Evolutionary conservation across 805 yeast genomes (phyloP), one percentile per base, ranked within the genome.

Genomic region (Cyberlindnera suaveolens): DNA sequence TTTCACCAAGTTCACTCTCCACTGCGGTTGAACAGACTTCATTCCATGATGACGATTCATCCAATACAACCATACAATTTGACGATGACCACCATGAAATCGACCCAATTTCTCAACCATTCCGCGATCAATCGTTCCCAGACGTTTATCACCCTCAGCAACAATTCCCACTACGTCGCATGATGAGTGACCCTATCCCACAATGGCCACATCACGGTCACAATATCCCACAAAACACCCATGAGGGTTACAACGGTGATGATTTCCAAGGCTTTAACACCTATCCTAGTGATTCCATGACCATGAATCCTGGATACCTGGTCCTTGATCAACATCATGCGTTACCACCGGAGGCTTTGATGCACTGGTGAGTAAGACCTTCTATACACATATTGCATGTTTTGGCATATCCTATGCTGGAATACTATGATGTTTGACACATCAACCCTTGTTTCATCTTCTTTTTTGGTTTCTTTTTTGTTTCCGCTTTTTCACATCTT

Each of bases 211-310:
- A 23, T 15, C 14, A 20, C 6, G 27, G 27, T 23, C 27, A 23
- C 4, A 23, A 9, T 23, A 23, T 23, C 11, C 27, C 27, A 23
- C 27, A 23, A 8, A n/a, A 26, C 13, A 17, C 40, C n/a, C 45
- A 42, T 9, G 52, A 50, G 32, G 50, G 49, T 4, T 50, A 45
- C 46, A 48, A 50, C 43, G 39, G 47, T n/a, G 56, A 52, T 37
- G 52, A 48, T 35, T 48, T 50, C 40, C 50, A 50, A 36, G 52
- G 53, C 9, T 47, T 45, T 40, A 43, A 43, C 18, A 32, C 43
- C 3, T 38, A 41, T 34, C 40, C 45, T 17, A 32, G 38, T 10
- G 33, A 38, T 26, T 19, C 26, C 5, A 14, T 40, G 30, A 44
- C 38, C 31, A 39, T 45, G 44, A 49, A 47, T 34, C 53, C 54